phyloP scores from a whole-genome alignment of 371 early-diverging fungal species.

The Mortierella sp. region DNA sequence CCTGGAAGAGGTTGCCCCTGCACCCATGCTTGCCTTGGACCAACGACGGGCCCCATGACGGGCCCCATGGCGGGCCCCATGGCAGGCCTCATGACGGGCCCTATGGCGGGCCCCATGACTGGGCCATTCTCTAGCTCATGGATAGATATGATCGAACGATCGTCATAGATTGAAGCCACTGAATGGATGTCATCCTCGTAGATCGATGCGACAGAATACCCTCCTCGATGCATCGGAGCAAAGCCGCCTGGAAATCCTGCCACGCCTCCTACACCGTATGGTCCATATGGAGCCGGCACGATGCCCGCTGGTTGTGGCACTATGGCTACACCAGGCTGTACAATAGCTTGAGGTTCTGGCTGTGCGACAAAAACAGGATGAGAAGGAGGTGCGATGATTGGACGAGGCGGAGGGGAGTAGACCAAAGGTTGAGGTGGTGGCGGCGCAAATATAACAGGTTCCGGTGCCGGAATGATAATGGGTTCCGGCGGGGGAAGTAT shows the following conservation, averaged over 20 bases:
- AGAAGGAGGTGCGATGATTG: constrained; percentile 17
- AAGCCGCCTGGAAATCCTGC: background rate
- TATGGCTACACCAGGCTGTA: constrained; percentile 5
- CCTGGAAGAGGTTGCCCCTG: constrained; percentile 20
- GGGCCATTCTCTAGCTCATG: constrained; percentile 6
- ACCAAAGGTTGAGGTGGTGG: constrained; percentile 24
- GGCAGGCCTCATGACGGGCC: background rate
- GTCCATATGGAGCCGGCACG: constrained; percentile 18
- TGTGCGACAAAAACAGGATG: constrained; percentile 9
- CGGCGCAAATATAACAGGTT: constrained; percentile 16
- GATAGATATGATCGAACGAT: constrained; percentile 15
- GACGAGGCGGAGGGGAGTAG: constrained; percentile 20
- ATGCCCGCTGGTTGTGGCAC: constrained; percentile 9
- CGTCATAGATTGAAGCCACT: constrained; percentile 29
- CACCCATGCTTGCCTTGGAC: constrained; percentile 9
- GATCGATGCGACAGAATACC: constrained; percentile 34
- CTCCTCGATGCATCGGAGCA: background rate
- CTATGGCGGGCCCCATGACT: background rate
- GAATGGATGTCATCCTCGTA: constrained; percentile 24
- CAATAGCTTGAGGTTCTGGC: constrained; percentile 8
- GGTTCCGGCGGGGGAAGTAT: too few species aligned
- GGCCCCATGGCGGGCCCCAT: background rate
- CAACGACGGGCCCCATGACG: background rate
- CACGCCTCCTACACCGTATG: constrained; percentile 19
- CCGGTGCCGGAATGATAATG: background rate